A percentile compares a stretch with the other conserved stretches of the same genome.
Evolutionary conservation across 139 green algal genomes (phyloP).

Genomic region (Tetradesmus lagerheimii): DNA sequence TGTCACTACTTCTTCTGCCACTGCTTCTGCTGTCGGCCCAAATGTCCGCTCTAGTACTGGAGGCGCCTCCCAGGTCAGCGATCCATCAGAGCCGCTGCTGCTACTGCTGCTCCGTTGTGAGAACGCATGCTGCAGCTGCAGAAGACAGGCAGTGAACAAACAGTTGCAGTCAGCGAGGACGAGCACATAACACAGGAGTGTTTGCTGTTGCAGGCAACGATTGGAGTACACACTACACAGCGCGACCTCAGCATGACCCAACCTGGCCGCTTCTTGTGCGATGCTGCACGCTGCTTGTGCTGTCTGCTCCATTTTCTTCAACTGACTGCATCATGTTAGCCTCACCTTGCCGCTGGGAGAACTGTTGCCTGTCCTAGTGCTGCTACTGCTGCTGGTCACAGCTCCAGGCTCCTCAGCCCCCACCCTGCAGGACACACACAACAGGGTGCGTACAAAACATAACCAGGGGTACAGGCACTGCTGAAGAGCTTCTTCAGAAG

Average conservation of each 20-base stretch:
- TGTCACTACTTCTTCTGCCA: background rate
- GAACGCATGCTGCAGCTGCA: background rate
- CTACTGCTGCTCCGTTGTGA: background rate
- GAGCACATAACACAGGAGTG: background rate
- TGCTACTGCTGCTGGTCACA: background rate
- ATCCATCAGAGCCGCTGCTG: conserved; percentile 3
- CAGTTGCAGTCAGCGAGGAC: background rate
- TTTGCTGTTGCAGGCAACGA: background rate
- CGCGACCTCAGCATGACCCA: background rate
- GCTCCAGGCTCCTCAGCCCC: background rate
- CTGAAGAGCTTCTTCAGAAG: no score
- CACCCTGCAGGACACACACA: background rate
- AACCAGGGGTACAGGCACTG: no score
- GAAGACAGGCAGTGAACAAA: background rate
- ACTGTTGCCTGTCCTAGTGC: background rate
- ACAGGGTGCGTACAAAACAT: background rate
- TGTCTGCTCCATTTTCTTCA: background rate
- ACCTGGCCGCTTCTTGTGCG: background rate
- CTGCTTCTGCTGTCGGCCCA: conserved; percentile 31
- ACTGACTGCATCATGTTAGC: background rate
- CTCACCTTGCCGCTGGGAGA: background rate
- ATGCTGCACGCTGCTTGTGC: background rate
- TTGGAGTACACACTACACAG: background rate
- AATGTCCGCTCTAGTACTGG: conserved; percentile 60
- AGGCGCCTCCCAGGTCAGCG: conserved; percentile 71